Conservation (phyloP, 2,329 filamentous ascomycete species). For the Karstenula rhodostoma region DNA sequence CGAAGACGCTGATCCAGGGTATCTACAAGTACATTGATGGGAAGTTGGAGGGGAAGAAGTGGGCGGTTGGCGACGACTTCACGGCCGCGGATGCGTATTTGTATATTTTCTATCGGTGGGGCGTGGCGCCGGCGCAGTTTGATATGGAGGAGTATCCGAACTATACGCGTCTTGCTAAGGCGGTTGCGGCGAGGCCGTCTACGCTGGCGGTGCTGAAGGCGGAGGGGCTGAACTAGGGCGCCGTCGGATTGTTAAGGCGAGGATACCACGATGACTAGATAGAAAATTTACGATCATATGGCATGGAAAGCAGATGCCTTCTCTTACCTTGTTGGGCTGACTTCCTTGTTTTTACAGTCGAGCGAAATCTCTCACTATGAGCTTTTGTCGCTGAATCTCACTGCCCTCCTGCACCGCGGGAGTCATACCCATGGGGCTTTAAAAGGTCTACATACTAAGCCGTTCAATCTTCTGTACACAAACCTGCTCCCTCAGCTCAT, state of each 20-base stretch:
- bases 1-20: constrained; percentile 12
- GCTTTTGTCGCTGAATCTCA: too few species aligned
- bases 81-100: constrained; percentile 31
- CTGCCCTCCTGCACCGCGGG: too few species aligned
- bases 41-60: constrained; percentile 22
- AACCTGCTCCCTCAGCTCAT: too few species aligned
- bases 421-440: too few species aligned
- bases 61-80: constrained; percentile 28
- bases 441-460: too few species aligned
- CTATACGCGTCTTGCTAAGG: constrained; percentile 22
- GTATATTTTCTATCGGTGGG: constrained; percentile 34
- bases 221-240: constrained; percentile 16
- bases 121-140: constrained; percentile 17
- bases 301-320: too few species aligned
- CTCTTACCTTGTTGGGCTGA: too few species aligned
- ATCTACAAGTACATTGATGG: constrained; percentile 24
- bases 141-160: constrained; percentile 27
- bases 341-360: too few species aligned
- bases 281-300: too few species aligned
- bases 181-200: constrained; percentile 21
- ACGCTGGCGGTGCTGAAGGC: constrained; percentile 20
- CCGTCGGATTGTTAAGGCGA: neutral
- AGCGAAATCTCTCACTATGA: too few species aligned
- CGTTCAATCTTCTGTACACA: too few species aligned
- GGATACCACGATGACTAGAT: neutral